Base-by-base conservation (phyloP, 441 rosid genomes). In the Erodium texanum region DNA sequence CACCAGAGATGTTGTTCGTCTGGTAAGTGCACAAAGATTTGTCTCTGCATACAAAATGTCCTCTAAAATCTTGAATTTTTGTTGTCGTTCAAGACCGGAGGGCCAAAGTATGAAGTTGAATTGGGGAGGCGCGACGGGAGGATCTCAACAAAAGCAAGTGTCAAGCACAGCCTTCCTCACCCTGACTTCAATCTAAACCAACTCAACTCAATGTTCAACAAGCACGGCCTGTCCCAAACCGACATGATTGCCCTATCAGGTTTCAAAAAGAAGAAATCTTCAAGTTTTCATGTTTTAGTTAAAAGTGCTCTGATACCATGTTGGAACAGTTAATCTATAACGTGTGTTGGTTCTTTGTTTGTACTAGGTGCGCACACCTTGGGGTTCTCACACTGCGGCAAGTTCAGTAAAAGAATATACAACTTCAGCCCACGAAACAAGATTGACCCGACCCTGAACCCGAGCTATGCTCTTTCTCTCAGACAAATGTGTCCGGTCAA, bases 241-340 rank as follows among this genome's bases (percentile, higher is more conserved):
- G 88, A 87, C 45, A 75, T 87, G 89, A 68, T 87, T 27, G 92
- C 92, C 1, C 78, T 87, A 29, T 87, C 92, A 69, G 92, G n/a
- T n/a, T n/a, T n/a, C n/a, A n/a, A n/a, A n/a, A n/a, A n/a, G n/a
- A n/a, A n/a, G n/a, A n/a, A n/a, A n/a, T n/a, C n/a, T n/a, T n/a
- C n/a, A n/a, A n/a, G n/a, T n/a, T n/a, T n/a, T n/a, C n/a, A n/a
- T n/a, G n/a, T n/a, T n/a, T n/a, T n/a, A n/a, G n/a, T n/a, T n/a
- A n/a, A n/a, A n/a, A n/a, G n/a, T n/a, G n/a, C n/a, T n/a, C n/a
- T n/a, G n/a, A n/a, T n/a, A n/a, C n/a, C n/a, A n/a, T n/a, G n/a
- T n/a, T n/a, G n/a, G n/a, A n/a, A n/a, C n/a, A n/a, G n/a, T n/a
- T n/a, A n/a, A n/a, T n/a, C n/a, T n/a, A n/a, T n/a, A n/a, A n/a